These are phyloP conservation scores for Acorus calamus DNA, from an alignment of 106 monocot genomes.

Conservation along the genomic window DNA sequence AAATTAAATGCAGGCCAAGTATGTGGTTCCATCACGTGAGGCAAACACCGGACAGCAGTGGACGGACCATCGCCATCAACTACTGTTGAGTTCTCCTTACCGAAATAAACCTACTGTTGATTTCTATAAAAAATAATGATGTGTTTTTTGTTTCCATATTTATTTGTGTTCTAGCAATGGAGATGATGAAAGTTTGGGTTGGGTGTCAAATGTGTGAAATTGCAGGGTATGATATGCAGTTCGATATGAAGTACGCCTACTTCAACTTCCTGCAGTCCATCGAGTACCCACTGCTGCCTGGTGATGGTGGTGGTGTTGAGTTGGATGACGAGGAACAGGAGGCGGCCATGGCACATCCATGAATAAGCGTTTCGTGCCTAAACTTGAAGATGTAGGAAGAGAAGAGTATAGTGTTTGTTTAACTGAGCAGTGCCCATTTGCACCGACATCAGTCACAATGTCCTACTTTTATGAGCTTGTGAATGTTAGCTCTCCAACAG, in stretches of 20 bases:
- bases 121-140: background rate
- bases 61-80: conserved; percentile 72
- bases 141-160: background rate
- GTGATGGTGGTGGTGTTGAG: no score
- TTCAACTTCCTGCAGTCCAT: conserved; percentile 61
- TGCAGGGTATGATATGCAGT: conserved; percentile 93
- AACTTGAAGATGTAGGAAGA: no score
- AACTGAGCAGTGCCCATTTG: no score
- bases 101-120: background rate
- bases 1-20: conserved; percentile 42
- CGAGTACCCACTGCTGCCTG: background rate
- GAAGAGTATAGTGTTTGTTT: no score
- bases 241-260: conserved; percentile 83
- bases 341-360: no score
- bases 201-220: no score
- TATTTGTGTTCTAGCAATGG: background rate
- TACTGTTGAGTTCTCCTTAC: conserved; percentile 44
- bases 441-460: no score
- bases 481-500: no score
- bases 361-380: no score
- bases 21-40: conserved; percentile 99
- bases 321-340: no score
- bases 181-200: no score
- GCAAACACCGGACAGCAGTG: conserved; percentile 64
- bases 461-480: no score